Conservation (phyloP, 176 grass and related monocot genomes). For the Zoysia japonica region DNA sequence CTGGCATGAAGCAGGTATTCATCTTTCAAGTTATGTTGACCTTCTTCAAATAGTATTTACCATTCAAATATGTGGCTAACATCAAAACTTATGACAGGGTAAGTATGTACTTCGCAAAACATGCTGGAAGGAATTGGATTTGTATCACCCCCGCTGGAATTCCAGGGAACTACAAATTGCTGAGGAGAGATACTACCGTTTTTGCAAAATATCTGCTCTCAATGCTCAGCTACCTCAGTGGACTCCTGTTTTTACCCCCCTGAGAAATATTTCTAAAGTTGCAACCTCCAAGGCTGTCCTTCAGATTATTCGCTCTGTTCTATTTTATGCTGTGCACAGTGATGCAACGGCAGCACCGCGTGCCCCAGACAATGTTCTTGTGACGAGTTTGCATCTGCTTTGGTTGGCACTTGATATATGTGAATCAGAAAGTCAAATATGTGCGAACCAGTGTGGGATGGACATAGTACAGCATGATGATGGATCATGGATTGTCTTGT, state of each 20-base stretch:
- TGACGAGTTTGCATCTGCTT: constrained; percentile 81
- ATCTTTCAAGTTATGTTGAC: constrained; percentile 17
- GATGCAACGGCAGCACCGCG: constrained; percentile 53
- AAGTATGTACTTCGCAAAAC: constrained; percentile 82
- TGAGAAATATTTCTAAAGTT: constrained; percentile 69
- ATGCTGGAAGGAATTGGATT: constrained; percentile 93
- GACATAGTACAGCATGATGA: constrained; percentile 55
- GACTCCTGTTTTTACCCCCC: constrained; percentile 65
- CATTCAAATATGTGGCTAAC: constrained; percentile 20
- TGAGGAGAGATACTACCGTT: constrained; percentile 96
- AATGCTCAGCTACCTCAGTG: constrained; percentile 89
- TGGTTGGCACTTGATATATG: constrained; percentile 86
- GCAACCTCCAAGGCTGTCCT: constrained; percentile 79
- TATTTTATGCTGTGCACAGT: constrained; percentile 73
- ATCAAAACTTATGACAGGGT: constrained; percentile 49
- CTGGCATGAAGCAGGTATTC: constrained; percentile 95
- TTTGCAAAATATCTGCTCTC: constrained; percentile 82
- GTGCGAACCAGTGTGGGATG: constrained; percentile 41
- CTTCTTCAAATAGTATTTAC: constrained; percentile 13
- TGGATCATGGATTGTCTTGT: constrained; percentile 59
- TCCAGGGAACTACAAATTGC: constrained; percentile 88
- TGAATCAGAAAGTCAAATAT: constrained; percentile 54
- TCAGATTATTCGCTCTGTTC: constrained; percentile 73
- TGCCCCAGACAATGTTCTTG: constrained; percentile 86
- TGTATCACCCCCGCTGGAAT: constrained; percentile 98